These are phyloP conservation scores for Kalanchoe fedtschenkoi DNA, from an alignment of 164 flowering plant species.

Conservation along the genomic window DNA sequence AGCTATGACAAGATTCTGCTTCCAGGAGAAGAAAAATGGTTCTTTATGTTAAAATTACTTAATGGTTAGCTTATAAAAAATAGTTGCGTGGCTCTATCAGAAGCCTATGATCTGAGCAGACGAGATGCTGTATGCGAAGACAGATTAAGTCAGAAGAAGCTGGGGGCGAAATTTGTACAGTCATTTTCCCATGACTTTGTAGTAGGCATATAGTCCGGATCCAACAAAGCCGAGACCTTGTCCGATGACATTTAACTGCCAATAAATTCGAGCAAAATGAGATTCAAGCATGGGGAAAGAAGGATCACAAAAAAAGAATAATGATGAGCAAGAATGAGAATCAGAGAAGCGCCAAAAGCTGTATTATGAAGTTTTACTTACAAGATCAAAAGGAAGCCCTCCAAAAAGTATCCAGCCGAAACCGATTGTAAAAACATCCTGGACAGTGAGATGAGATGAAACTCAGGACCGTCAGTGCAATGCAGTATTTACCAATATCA, in stretches of 20 bases:
- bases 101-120: background rate
- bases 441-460: conserved; percentile 2
- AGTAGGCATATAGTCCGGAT: conserved; percentile 75
- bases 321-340: background rate
- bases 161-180: background rate
- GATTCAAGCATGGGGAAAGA: background rate
- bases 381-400: conserved; percentile 95
- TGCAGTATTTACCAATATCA: background rate
- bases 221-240: conserved; percentile 81
- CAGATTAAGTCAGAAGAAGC: no score
- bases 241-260: conserved; percentile 74
- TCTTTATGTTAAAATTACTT: no score
- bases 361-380: conserved; percentile 25
- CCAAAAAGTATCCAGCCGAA: conserved; percentile 92
- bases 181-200: conserved; percentile 28
- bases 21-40: no score
- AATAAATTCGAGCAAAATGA: background rate
- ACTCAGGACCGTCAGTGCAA: background rate
- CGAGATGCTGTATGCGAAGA: background rate
- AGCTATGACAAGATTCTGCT: no score
- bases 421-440: conserved; percentile 88
- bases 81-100: background rate
- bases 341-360: background rate
- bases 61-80: no score
- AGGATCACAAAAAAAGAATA: no score